Evolutionary conservation across 2,329 filamentous ascomycete genomes (phyloP), one percentile per base, ranked within the genome.

Genomic region (Penicillium sp.): DNA sequence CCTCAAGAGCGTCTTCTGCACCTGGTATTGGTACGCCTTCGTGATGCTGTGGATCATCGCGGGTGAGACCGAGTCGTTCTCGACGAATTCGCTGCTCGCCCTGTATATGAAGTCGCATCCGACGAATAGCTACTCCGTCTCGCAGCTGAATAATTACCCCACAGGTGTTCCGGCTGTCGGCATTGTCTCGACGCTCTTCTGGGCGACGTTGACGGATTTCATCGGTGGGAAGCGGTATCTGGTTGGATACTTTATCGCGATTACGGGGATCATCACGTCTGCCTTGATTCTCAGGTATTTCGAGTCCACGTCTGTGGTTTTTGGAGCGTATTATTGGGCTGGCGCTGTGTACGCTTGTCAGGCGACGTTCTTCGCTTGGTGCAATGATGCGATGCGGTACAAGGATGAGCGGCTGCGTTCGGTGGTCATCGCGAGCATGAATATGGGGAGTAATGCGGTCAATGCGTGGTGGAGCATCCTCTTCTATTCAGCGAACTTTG

Each of bases 331-430:
- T 67, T 91, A 91, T 73, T 89, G 86, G 85, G 87, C 88, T 0
- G 90, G 90, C 0, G 80, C 84, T 3, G 87, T 91, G 0, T 91
- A 91, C 67, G 89, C 89, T 0, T 90, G 89, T 69, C 89, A 92
- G 74, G 88, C 90, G 0, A 90, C 87, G 0, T 91, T 91, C 67
- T 91, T 92, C 67, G 89, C 90, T 0, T 91, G 89, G 89, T 89
- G 88, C 23, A 91, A 92, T 67, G 89, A 91, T 68, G 86, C 87
- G 2, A 85, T 90, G 78, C 82, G 87, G 7, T 84, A 85, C 59
- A 85, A 90, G 67, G 85, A 90, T 62, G 83, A 85, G 21, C 82
- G 87, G 50, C 84, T 88, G 66, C 81, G 90, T 4, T 86, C 84
- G 2, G 83, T 91, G 1, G 89, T 91, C 0, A 84, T 92, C 41